phyloP scores from a whole-genome alignment of 306 rosid species.

The Echinosophora koreensis region DNA sequence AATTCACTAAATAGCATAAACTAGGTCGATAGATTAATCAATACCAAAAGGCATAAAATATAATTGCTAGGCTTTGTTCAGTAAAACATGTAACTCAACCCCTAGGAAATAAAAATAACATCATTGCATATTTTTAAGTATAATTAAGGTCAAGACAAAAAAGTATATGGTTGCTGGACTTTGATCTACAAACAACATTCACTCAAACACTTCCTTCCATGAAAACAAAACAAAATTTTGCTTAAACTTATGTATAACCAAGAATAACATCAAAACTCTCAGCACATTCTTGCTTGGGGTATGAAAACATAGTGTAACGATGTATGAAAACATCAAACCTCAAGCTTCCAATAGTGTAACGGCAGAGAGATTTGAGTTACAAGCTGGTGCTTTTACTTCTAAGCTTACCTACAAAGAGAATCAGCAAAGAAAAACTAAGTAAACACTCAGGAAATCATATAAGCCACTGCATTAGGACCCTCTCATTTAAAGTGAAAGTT shows the following conservation, averaged over 20 bases:
- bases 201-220: neutral
- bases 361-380: too few relatives aligned
- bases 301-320: too few relatives aligned
- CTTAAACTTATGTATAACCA: neutral
- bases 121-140: neutral
- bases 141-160: neutral
- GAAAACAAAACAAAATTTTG: conserved; percentile 4
- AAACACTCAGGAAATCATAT: too few relatives aligned
- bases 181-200: conserved; percentile 19
- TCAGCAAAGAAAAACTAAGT: too few relatives aligned
- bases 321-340: too few relatives aligned
- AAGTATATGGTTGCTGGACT: neutral
- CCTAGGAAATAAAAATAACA: neutral
- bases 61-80: neutral
- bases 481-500: too few relatives aligned
- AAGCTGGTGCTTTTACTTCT: too few relatives aligned
- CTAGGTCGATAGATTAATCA: too few relatives aligned
- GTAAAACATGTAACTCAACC: conserved; percentile 20
- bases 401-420: too few relatives aligned
- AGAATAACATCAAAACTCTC: conserved; percentile 24
- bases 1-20: too few relatives aligned
- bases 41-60: neutral
- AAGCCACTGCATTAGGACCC: too few relatives aligned
- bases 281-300: conserved; percentile 1
- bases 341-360: too few relatives aligned